These are phyloP conservation scores for Hanseniaspora lachancei DNA, from an alignment of 805 yeast species.

Conservation along the genomic window DNA sequence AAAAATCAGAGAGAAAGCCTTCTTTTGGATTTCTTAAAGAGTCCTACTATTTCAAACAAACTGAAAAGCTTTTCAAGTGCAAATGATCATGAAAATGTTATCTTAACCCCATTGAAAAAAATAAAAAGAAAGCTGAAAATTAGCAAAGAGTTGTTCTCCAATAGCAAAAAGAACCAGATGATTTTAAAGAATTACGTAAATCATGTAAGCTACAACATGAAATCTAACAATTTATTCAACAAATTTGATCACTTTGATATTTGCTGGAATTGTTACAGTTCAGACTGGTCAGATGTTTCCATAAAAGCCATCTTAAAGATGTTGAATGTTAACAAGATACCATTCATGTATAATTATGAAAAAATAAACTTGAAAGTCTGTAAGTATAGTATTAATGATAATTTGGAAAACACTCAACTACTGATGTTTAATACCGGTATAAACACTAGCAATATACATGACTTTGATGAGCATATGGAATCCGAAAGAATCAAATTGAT, in stretches of 20 bases:
- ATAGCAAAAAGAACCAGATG: not conserved
- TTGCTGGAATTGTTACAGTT: not conserved
- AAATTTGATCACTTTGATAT: not conserved
- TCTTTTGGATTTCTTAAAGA: constrained; percentile 9
- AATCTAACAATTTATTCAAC: not conserved
- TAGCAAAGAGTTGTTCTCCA: not conserved
- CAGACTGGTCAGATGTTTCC: not conserved
- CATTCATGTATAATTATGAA: constrained; percentile 18
- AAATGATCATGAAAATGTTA: not conserved
- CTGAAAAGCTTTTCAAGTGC: not conserved
- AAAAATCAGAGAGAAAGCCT: constrained; percentile 22
- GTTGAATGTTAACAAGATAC: constrained; percentile 16
- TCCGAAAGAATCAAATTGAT: constrained; percentile 26
- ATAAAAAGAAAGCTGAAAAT: constrained; percentile 6
- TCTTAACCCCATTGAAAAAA: constrained; percentile 8
- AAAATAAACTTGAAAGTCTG: not conserved
- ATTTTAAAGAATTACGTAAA: constrained; percentile 1
- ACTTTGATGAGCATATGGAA: constrained; percentile 18
- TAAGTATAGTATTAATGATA: constrained; percentile 1
- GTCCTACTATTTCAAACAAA: not conserved
- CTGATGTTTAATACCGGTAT: constrained; percentile 31
- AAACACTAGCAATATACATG: constrained; percentile 25
- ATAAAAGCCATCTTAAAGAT: not conserved
- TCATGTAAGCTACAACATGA: constrained; percentile 6
- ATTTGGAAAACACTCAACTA: constrained; percentile 24